Conservation (phyloP, 495 filamentous ascomycete genomes). For the Tuber microsphaerosporum region DNA sequence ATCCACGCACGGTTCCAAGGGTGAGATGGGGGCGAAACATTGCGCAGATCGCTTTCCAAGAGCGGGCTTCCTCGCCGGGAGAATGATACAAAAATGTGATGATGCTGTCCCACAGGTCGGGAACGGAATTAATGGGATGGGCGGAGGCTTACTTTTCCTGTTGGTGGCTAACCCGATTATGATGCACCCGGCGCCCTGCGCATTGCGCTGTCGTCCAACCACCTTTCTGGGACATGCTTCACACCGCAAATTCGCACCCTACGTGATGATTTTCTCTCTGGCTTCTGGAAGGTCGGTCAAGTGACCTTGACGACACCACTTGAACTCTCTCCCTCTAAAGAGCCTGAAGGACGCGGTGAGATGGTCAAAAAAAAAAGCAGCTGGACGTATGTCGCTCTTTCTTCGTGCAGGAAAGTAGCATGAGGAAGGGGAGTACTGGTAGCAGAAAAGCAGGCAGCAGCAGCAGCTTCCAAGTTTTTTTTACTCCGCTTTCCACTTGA, state of each 20-base stretch:
- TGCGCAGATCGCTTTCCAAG: slow-evolving; percentile 38
- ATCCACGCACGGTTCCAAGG: slow-evolving; percentile 37
- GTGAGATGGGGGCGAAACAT: slow-evolving; percentile 40
- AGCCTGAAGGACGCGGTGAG: slow-evolving; percentile 1
- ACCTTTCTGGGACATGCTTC: slow-evolving; percentile 13
- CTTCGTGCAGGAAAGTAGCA: slow-evolving; percentile 24
- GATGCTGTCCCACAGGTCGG: slow-evolving; percentile 34
- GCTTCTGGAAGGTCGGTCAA: slow-evolving; percentile 38
- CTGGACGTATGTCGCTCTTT: too few relatives aligned
- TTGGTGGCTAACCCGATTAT: slow-evolving; percentile 34
- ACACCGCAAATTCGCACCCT: slow-evolving; percentile 17
- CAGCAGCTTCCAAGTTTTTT: slow-evolving; percentile 31
- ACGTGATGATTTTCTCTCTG: slow-evolving; percentile 23
- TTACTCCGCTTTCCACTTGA: slow-evolving; percentile 29
- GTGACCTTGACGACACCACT: slow-evolving; percentile 34
- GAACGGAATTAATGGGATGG: slow-evolving; percentile 31
- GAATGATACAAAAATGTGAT: slow-evolving; percentile 27
- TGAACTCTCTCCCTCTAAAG: neutral
- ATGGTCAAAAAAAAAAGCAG: neutral
- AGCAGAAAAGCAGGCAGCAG: slow-evolving; percentile 26
- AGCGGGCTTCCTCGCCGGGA: slow-evolving; percentile 36
- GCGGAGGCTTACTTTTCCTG: slow-evolving; percentile 10
- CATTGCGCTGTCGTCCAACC: slow-evolving; percentile 15
- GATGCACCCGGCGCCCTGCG: slow-evolving; percentile 15
- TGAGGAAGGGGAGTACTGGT: slow-evolving; percentile 22